Evolutionary conservation across 768 basidiomycete species (phyloP).

Genomic region (Lyophyllum semitale): DNA sequence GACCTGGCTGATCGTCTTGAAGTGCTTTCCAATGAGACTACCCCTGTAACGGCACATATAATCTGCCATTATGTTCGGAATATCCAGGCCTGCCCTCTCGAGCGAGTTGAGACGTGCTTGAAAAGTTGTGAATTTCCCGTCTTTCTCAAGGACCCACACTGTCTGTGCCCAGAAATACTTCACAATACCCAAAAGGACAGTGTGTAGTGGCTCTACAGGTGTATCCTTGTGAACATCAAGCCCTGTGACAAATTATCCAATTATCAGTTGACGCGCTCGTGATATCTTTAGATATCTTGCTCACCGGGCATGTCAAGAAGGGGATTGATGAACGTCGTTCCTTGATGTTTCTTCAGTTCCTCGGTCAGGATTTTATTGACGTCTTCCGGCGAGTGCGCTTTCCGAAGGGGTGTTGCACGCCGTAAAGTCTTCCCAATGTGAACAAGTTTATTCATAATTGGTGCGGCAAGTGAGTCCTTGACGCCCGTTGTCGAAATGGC

Average conservation of each 20-base stretch:
- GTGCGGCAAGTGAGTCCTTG: neutral
- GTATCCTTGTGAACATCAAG: neutral
- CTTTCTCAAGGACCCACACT: neutral
- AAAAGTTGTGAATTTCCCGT: neutral
- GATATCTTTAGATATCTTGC: too few species aligned
- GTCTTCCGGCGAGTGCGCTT: too few species aligned
- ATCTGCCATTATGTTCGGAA: neutral
- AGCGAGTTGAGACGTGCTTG: neutral
- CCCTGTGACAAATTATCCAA: too few species aligned
- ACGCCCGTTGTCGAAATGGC: too few species aligned
- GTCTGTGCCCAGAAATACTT: neutral
- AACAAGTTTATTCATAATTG: too few species aligned
- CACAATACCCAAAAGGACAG: neutral
- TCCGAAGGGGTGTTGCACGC: too few species aligned
- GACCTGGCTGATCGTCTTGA: neutral
- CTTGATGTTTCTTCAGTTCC: too few species aligned
- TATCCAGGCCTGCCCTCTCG: neutral
- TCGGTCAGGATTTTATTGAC: too few species aligned
- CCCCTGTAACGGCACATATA: neutral
- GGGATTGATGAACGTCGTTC: too few species aligned
- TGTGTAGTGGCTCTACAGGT: neutral
- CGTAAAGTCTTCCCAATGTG: too few species aligned
- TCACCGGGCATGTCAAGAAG: neutral
- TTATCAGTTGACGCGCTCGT: too few species aligned
- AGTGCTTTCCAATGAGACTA: neutral